Conservation (phyloP, 2,329 filamentous ascomycete species). For the Tolypocladium album region DNA sequence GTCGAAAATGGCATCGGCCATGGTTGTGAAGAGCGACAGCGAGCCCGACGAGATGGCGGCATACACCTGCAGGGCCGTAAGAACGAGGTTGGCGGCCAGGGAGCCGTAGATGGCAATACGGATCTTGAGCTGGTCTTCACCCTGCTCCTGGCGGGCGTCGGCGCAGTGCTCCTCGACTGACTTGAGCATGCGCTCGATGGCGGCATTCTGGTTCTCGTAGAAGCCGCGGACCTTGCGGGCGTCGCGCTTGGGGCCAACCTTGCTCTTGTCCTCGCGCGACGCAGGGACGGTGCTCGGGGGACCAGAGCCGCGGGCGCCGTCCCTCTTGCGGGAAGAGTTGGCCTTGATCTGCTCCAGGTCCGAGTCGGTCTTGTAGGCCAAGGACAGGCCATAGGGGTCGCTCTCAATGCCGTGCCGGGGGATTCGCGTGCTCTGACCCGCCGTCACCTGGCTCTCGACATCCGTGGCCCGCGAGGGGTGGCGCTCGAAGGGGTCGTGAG, state of each 20-base stretch:
- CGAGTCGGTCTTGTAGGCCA: slow-evolving; percentile 63
- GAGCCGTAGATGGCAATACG: slow-evolving; percentile 56
- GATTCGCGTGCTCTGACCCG: slow-evolving; percentile 27
- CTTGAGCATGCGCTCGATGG: slow-evolving; percentile 85
- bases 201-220: slow-evolving; percentile 86
- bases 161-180: slow-evolving; percentile 83
- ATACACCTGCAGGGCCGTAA: slow-evolving; percentile 78
- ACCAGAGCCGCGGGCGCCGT: slow-evolving; percentile 20
- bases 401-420: slow-evolving; percentile 52
- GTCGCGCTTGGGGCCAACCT: slow-evolving; percentile 16
- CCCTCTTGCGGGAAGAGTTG: slow-evolving; percentile 69
- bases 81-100: slow-evolving; percentile 69
- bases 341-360: slow-evolving; percentile 71
- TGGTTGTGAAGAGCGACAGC: slow-evolving; percentile 94
- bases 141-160: slow-evolving; percentile 68
- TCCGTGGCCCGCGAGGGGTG: slow-evolving; percentile 30
- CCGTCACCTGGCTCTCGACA: slow-evolving; percentile 36
- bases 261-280: not conserved
- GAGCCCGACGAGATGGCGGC: slow-evolving; percentile 78
- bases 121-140: slow-evolving; percentile 69
- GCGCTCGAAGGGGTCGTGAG: slow-evolving; percentile 28
- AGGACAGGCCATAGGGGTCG: slow-evolving; percentile 74
- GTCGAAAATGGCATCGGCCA: slow-evolving; percentile 93
- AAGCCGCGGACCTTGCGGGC: slow-evolving; percentile 61
- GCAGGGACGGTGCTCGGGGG: slow-evolving; percentile 5